Conservation (phyloP, 2,329 filamentous ascomycete species). For the Gremmenia infestans region DNA sequence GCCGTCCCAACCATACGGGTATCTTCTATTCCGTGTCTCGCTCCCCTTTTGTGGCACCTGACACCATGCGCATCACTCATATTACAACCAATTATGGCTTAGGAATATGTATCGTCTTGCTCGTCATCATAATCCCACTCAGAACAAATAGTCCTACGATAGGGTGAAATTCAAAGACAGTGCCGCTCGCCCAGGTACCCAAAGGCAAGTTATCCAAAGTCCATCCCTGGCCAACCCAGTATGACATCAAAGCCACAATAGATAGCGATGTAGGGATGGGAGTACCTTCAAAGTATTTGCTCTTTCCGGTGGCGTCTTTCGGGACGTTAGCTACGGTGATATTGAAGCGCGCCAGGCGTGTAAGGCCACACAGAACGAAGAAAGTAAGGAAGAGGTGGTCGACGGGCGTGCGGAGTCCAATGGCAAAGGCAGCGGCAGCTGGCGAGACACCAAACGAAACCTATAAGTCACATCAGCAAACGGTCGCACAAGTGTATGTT, state of each 20-base stretch:
- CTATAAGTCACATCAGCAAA: slow-evolving; percentile 40
- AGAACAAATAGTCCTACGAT: slow-evolving; percentile 73
- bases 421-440: slow-evolving; percentile 78
- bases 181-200: slow-evolving; percentile 63
- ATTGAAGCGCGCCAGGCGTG: slow-evolving; percentile 93
- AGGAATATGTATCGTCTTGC: slow-evolving; percentile 89
- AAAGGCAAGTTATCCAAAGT: slow-evolving; percentile 72
- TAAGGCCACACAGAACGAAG: slow-evolving; percentile 93
- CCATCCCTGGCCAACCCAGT: slow-evolving; percentile 80
- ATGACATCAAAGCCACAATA: slow-evolving; percentile 80
- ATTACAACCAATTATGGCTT: slow-evolving; percentile 57
- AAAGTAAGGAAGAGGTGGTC: slow-evolving; percentile 78
- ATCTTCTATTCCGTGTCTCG: neutral
- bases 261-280: slow-evolving; percentile 88
- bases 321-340: slow-evolving; percentile 86
- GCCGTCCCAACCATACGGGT: neutral
- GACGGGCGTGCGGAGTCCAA: slow-evolving; percentile 77
- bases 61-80: neutral
- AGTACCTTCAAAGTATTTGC: slow-evolving; percentile 92
- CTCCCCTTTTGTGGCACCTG: neutral
- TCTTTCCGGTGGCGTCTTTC: slow-evolving; percentile 88
- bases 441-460: slow-evolving; percentile 94
- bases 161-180: slow-evolving; percentile 77
- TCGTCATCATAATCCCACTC: slow-evolving; percentile 93
- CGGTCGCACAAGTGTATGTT: neutral